Evolutionary conservation across 2,329 filamentous ascomycete genomes (phyloP), one percentile per base, ranked within the genome.

Genomic region (Penicillium sp.): DNA sequence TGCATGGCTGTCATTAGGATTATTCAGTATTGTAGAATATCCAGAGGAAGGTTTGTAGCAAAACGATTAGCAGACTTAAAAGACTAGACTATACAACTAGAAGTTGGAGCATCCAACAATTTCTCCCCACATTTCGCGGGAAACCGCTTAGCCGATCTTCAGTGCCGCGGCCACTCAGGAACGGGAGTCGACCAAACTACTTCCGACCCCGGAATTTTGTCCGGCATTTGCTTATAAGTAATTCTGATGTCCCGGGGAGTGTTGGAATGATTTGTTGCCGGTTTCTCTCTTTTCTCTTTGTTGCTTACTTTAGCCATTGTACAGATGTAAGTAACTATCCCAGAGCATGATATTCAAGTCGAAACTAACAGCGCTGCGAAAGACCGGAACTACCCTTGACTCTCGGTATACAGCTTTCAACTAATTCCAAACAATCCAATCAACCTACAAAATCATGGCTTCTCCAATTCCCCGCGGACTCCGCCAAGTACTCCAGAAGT

Each of bases 401-500:
- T 15, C 31, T 59, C 53, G 41, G 50, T 53, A 53, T 52, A 59
- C 49, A 51, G 51, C 54, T 54, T 17, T 33, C 41, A n/a, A 50
- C 31, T 58, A 21, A 46, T 29, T 35, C 54, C 50, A 52, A 60
- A 31, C 27, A 50, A 50, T 48, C n/a, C n/a, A 25, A 49, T 15
- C 35, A 50, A 38, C 41, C 38, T 50, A 48, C 50, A 35, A 63
- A 74, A 57, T 7, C 9, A 84, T 83, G 80, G 73, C 78, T 45
- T 76, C 69, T 56, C 71, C 73, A 51, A 71, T 86, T 50, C 82
- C 83, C 27, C 85, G 84, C 71, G 91, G 91, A 70, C 81, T 93
- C 62, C 85, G 87, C 66, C 84, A 88, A 70, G 86, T 96, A 66
- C 86, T 96, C 59, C 78, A 87, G 69, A 96, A 94, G 76, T 79